Evolutionary conservation across 208 protist genomes (phyloP).

Genomic region (Acanthamoeba healyi): DNA sequence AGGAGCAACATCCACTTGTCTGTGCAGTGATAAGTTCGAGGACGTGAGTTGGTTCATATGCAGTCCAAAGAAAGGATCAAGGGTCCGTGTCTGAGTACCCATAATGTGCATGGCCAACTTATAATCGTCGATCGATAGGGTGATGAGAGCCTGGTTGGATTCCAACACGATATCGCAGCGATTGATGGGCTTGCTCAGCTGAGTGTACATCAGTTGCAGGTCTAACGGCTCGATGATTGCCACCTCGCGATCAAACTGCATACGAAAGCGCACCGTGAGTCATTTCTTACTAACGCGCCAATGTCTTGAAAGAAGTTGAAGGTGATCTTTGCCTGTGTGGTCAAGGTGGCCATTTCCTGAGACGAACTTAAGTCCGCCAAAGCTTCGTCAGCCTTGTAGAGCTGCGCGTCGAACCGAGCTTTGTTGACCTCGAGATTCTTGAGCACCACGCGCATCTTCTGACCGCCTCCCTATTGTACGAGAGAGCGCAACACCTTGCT

Average conservation of each 20-base stretch:
- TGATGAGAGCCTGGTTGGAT: constrained; percentile 49
- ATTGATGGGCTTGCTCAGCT: constrained; percentile 52
- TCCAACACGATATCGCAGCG: constrained; percentile 61
- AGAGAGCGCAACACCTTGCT: not conserved
- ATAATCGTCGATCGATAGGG: constrained; percentile 67
- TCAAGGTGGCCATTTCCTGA: constrained; percentile 1
- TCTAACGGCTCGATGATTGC: constrained; percentile 56
- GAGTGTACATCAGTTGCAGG: constrained; percentile 52
- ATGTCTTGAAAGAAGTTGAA: not conserved
- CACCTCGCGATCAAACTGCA: constrained; percentile 58
- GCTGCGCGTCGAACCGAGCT: constrained; percentile 10
- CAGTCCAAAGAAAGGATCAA: not conserved
- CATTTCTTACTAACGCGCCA: no score
- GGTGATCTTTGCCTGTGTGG: not conserved
- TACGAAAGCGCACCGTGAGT: not conserved
- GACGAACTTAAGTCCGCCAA: not conserved
- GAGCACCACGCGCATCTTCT: constrained; percentile 26
- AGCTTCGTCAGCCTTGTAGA: constrained; percentile 16
- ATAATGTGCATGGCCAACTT: constrained; percentile 50
- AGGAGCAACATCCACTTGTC: constrained; percentile 33
- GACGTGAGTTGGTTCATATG: not conserved
- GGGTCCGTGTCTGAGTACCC: not conserved
- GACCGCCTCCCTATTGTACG: constrained; percentile 31
- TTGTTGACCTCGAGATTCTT: constrained; percentile 39
- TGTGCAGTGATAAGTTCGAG: not conserved